These are phyloP conservation scores for Nadsonia commutata DNA, from an alignment of 1,139 yeast genomes.

Conservation along the genomic window DNA sequence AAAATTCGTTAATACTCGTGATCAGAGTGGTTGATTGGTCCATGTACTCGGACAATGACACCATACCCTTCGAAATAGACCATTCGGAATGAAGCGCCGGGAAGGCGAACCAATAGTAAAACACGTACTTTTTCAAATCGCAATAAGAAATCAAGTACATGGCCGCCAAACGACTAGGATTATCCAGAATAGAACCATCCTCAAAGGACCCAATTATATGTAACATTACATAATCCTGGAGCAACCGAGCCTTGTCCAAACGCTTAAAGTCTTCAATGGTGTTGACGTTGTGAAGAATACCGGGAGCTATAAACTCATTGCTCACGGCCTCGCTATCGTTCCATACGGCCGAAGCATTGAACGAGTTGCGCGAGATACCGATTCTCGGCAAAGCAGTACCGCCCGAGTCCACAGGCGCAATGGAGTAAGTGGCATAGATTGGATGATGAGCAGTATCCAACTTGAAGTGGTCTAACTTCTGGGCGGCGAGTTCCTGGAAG, in stretches of 20 bases:
- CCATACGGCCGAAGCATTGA: slow-evolving; percentile 11
- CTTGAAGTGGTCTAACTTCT: slow-evolving; percentile 53
- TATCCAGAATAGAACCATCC: slow-evolving; percentile 21
- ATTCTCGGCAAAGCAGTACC: slow-evolving; percentile 19
- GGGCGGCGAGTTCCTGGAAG: slow-evolving; percentile 54
- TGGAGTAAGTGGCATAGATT: slow-evolving; percentile 29
- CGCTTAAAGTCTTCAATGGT: slow-evolving; percentile 73
- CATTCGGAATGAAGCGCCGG: slow-evolving; percentile 36
- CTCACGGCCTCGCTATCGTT: not conserved
- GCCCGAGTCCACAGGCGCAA: slow-evolving; percentile 30
- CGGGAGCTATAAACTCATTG: slow-evolving; percentile 17
- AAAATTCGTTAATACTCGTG: not conserved
- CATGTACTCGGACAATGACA: slow-evolving; percentile 1
- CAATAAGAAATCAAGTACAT: slow-evolving; percentile 61
- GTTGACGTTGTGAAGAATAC: slow-evolving; percentile 48
- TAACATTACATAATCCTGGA: slow-evolving; percentile 32
- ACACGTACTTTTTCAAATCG: slow-evolving; percentile 77
- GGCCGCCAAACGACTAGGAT: slow-evolving; percentile 29
- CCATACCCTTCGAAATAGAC: slow-evolving; percentile 14
- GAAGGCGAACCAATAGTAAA: slow-evolving; percentile 79
- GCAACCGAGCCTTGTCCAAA: slow-evolving; percentile 43
- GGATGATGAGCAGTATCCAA: slow-evolving; percentile 35
- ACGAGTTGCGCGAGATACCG: slow-evolving; percentile 26
- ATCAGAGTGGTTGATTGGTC: slow-evolving; percentile 6
- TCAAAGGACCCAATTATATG: slow-evolving; percentile 19